Evolutionary conservation across 2,329 filamentous ascomycete species (phyloP).

Genomic region (Lachnellula willkommii): DNA sequence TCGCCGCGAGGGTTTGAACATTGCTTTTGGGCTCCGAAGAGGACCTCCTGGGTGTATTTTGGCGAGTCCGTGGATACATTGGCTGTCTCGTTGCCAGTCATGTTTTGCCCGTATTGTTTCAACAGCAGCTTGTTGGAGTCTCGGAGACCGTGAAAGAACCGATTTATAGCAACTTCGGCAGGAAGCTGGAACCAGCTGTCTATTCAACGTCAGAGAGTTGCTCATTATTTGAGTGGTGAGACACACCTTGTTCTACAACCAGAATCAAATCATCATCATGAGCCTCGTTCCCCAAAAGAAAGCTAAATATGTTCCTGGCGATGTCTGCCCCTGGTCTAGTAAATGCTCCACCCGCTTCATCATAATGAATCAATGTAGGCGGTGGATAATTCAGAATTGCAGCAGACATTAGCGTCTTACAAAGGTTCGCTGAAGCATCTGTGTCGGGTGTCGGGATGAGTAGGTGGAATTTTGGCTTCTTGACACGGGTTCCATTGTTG

Average conservation of each 20-base stretch:
- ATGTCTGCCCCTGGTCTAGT: constrained; percentile 5
- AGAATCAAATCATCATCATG: constrained; percentile 50
- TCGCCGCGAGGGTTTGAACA: constrained; percentile 42
- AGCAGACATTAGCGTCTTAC: constrained; percentile 51
- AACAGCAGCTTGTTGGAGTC: constrained; percentile 43
- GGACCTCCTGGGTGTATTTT: constrained; percentile 46
- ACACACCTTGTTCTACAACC: constrained; percentile 41
- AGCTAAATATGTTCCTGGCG: constrained; percentile 32
- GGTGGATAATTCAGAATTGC: constrained; percentile 56
- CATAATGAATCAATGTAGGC: constrained; percentile 46
- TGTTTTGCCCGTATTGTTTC: constrained; percentile 16
- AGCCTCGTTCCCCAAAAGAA: constrained; percentile 42
- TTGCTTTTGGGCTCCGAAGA: constrained; percentile 51
- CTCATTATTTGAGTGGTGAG: not conserved
- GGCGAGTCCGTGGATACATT: constrained; percentile 14
- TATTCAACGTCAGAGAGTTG: not conserved
- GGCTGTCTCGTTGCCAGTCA: not conserved
- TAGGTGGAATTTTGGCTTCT: constrained; percentile 44
- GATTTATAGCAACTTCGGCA: constrained; percentile 48
- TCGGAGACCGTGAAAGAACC: constrained; percentile 45
- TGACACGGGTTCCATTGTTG: constrained; percentile 7
- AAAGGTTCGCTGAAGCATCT: constrained; percentile 41
- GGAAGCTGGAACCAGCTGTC: constrained; percentile 54
- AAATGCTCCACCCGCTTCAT: constrained; percentile 8
- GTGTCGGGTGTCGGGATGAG: constrained; percentile 42